Conservation (phyloP, 2,329 filamentous ascomycete species). For the Monilinia vaccinii-corymbosi region DNA sequence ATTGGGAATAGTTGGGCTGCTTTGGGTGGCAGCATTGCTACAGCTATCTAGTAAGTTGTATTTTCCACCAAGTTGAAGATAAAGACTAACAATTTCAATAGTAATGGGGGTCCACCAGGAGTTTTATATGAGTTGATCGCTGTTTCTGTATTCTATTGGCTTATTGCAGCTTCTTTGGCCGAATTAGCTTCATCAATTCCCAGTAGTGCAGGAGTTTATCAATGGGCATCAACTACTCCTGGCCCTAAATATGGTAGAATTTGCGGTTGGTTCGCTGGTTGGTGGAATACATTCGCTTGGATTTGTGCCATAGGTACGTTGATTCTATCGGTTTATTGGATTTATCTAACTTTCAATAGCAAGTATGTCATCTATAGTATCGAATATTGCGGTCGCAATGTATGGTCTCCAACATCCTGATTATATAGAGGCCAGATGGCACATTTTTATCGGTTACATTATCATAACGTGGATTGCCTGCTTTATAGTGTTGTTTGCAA, state of each 20-base stretch:
- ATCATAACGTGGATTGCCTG: constrained; percentile 39
- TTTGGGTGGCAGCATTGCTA: constrained; percentile 38
- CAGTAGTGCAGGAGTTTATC: constrained; percentile 35
- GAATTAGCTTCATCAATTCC: constrained; percentile 26
- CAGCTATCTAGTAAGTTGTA: constrained; percentile 20
- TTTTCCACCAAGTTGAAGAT: not conserved
- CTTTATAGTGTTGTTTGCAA: constrained; percentile 42
- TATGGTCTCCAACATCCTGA: constrained; percentile 40
- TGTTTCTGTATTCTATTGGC: constrained; percentile 41
- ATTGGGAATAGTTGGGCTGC: constrained; percentile 38
- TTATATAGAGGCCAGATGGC: constrained; percentile 38
- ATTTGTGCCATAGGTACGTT: constrained; percentile 19
- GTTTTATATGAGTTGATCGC: constrained; percentile 53
- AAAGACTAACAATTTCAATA: constrained; percentile 32
- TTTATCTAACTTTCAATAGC: constrained; percentile 12
- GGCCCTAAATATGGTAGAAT: constrained; percentile 37
- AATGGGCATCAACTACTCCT: constrained; percentile 42
- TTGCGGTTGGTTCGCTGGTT: constrained; percentile 41
- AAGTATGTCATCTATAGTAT: constrained; percentile 30
- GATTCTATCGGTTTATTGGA: not conserved
- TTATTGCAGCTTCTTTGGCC: constrained; percentile 41
- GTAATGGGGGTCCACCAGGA: constrained; percentile 53
- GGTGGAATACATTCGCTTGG: constrained; percentile 43
- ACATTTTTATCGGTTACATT: constrained; percentile 41
- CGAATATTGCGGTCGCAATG: constrained; percentile 39